These are phyloP conservation scores for Aspergillus biplanus DNA, from an alignment of 495 filamentous ascomycete species.

Conservation along the genomic window DNA sequence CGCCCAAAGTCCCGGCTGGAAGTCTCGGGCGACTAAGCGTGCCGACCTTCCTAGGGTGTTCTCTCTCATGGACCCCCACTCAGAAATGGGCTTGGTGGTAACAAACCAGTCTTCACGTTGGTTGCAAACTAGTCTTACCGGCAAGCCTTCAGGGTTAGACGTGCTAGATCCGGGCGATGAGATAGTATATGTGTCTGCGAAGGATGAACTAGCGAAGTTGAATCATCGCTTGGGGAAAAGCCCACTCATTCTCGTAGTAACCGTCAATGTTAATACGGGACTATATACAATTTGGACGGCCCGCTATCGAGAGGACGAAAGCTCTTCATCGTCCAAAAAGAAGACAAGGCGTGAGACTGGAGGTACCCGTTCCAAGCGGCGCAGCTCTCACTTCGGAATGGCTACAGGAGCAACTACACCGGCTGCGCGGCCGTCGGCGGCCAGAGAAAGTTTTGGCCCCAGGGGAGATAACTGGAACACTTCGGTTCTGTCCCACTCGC, in stretches of 20 bases:
- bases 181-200: conserved; percentile 74
- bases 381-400: conserved; percentile 86
- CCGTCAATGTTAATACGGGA: conserved; percentile 71
- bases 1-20: conserved; percentile 29
- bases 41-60: conserved; percentile 78
- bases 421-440: conserved; percentile 49
- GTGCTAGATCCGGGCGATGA: conserved; percentile 71
- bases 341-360: conserved; percentile 52
- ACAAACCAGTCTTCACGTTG: conserved; percentile 48
- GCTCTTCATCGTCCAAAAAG: conserved; percentile 53
- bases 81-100: conserved; percentile 84
- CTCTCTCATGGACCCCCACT: conserved; percentile 82
- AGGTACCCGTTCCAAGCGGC: conserved; percentile 64
- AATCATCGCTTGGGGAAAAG: conserved; percentile 21
- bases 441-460: conserved; percentile 62
- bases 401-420: conserved; percentile 83
- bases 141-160: conserved; percentile 45
- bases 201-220: conserved; percentile 51
- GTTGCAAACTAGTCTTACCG: conserved; percentile 35
- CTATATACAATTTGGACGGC: conserved; percentile 81
- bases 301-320: conserved; percentile 63
- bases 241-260: conserved; percentile 77
- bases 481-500: conserved; percentile 43
- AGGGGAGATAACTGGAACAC: conserved; percentile 40
- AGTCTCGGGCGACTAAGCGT: conserved; percentile 39